These are phyloP conservation scores for Fraxinus floribunda DNA, from an alignment of 305 asterid genomes.

Conservation along the genomic window DNA sequence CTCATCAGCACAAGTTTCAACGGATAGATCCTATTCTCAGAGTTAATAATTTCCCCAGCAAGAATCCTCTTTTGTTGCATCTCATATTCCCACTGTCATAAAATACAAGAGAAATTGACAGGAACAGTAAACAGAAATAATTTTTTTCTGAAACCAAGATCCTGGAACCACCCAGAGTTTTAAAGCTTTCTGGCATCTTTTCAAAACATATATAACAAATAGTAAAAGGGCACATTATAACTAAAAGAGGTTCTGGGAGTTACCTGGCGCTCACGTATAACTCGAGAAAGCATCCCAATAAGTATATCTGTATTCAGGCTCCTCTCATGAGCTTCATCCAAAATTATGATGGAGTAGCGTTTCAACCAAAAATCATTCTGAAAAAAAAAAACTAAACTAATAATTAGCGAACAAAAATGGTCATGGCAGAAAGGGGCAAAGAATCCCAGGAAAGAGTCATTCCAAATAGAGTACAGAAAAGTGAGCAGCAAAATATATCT, in stretches of 20 bases:
- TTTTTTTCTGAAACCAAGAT: not conserved
- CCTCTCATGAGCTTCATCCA: not conserved
- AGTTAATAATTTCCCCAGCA: not conserved
- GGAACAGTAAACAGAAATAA: not conserved
- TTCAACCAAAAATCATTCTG: not conserved
- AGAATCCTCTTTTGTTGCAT: not conserved
- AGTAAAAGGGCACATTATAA: not conserved
- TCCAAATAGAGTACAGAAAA: not conserved
- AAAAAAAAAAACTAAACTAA: not conserved
- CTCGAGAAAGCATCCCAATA: not conserved
- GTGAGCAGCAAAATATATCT: too few relatives aligned
- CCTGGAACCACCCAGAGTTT: not conserved
- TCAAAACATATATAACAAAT: not conserved
- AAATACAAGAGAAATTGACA: not conserved
- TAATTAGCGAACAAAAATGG: not conserved
- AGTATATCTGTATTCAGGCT: not conserved
- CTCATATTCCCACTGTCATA: not conserved
- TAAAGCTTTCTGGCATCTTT: not conserved
- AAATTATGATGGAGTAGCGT: not conserved
- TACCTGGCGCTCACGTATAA: not conserved
- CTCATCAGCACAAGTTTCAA: not conserved
- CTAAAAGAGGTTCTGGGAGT: not conserved
- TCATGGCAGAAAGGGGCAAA: not conserved
- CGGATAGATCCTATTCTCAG: not conserved
- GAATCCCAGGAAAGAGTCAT: not conserved